A percentile compares a stretch with the other conserved stretches of the same genome.
These are phyloP conservation scores for Phytophthora palmivora DNA, from an alignment of 352 stramenopile genomes.

Conservation along the genomic window DNA sequence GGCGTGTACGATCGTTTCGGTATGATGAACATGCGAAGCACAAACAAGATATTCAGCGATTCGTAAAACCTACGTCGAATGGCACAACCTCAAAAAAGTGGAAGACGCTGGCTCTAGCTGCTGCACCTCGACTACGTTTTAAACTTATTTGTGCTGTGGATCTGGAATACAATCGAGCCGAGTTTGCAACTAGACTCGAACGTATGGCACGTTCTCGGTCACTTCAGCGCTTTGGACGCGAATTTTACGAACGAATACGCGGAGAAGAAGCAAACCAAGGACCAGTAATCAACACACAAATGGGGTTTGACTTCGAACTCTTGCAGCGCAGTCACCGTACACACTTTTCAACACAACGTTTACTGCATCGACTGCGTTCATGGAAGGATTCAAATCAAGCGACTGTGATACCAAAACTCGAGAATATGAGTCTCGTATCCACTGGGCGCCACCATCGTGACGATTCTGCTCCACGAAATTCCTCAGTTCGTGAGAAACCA, in stretches of 20 bases:
- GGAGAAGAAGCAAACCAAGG: slow-evolving; percentile 9
- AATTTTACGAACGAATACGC: slow-evolving; percentile 44
- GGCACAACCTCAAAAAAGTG: slow-evolving; percentile 10
- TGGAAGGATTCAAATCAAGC: slow-evolving; percentile 34
- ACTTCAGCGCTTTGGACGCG: slow-evolving; percentile 47
- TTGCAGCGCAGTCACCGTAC: slow-evolving; percentile 57
- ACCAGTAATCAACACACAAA: background rate
- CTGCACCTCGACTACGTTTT: slow-evolving; percentile 14
- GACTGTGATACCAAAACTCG: background rate
- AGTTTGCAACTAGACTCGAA: slow-evolving; percentile 9
- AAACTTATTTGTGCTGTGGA: slow-evolving; percentile 16
- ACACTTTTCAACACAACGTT: slow-evolving; percentile 44
- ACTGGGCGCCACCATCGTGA: too few species aligned
- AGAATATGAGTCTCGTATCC: slow-evolving; percentile 2
- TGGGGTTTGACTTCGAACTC: slow-evolving; percentile 61
- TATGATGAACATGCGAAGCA: slow-evolving; percentile 14
- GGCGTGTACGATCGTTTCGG: slow-evolving; percentile 18
- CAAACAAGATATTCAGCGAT: slow-evolving; percentile 1
- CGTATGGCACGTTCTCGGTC: slow-evolving; percentile 55
- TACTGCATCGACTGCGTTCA: slow-evolving; percentile 47
- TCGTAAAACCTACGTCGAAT: too few species aligned
- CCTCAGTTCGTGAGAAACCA: slow-evolving; percentile 14
- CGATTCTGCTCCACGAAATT: slow-evolving; percentile 12
- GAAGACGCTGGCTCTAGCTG: slow-evolving; percentile 21
- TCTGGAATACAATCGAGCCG: background rate